Evolutionary conservation across 2,329 filamentous ascomycete genomes (phyloP), one percentile per base, ranked within the genome.

Genomic region (Hymenoscyphus repandus): DNA sequence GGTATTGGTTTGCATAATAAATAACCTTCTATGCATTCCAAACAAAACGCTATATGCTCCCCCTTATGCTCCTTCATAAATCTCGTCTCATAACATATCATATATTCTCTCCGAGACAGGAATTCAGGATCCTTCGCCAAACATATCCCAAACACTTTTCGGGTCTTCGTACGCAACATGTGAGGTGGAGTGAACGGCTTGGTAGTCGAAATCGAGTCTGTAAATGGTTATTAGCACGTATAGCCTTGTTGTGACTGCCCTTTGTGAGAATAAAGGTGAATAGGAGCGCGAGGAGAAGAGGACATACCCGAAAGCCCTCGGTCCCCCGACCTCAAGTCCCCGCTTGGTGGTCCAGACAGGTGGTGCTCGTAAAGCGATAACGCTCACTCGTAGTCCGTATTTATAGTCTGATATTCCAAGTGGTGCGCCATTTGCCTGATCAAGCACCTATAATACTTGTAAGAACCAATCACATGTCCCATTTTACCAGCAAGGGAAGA

Each of bases 401-500:
- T 75, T 68, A 30, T 77, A 63, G 20, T 78, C 75, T 12, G 73
- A 71, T 0, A 75, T 74, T 0, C 75, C 75, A 4, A 78, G 68
- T 0, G 74, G 75, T 44, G 74, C 73, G 0, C 75, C 74, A 43
- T 76, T 73, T 15, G 67, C 66, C 33, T 66, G 69, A 58, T 78
- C 76, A 3, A 71, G 46, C 18, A 72, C 64, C 13, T 67, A 65
- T 33, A 2, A 27, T 11, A 17, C 5, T 13, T 34, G 33, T 22
- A 1, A 38, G 33, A n/a, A 36, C 20, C 20, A 12, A 18, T 15
- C 13, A 15, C 10, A 13, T 10, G 13, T 17, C 13, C 10, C 27
- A 12, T 30, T 12, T 17, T 4, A 18, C 9, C 20, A 3, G 5
- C n/a, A 7, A 44, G 1, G 5, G 9, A 6, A 3, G 6, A 44